Evolutionary conservation across 2,329 filamentous ascomycete species (phyloP).

Genomic region (Hypoxylon sp.): DNA sequence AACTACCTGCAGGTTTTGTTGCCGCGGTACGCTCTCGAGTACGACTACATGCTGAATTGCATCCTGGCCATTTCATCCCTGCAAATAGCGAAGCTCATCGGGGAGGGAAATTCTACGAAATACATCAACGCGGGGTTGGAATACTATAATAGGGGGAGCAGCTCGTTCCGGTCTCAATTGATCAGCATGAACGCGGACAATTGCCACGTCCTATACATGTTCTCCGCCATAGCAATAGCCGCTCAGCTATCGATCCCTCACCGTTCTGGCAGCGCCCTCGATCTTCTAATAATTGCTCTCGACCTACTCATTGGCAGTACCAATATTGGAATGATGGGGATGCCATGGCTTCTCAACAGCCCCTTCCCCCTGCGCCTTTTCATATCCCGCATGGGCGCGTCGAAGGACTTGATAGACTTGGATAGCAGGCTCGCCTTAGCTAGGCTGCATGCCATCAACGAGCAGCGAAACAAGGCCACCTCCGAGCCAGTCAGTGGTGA

Average conservation of each 20-base stretch:
- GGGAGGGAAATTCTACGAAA: conserved; percentile 37
- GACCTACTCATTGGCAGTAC: conserved; percentile 49
- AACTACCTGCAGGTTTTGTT: conserved; percentile 54
- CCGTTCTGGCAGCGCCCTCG: conserved; percentile 41
- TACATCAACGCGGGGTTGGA: conserved; percentile 53
- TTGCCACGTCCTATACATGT: conserved; percentile 51
- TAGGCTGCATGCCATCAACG: conserved; percentile 44
- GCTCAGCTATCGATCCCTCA: conserved; percentile 51
- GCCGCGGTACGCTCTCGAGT: conserved; percentile 54
- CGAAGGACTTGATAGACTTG: conserved; percentile 40
- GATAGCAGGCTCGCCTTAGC: conserved; percentile 43
- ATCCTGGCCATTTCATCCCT: conserved; percentile 55
- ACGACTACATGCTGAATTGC: conserved; percentile 57
- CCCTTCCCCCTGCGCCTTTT: conserved; percentile 45
- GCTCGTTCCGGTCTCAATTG: conserved; percentile 51
- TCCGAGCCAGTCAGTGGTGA: not conserved
- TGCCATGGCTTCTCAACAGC: conserved; percentile 47
- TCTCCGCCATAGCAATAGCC: conserved; percentile 49
- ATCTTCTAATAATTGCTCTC: conserved; percentile 45
- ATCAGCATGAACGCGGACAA: conserved; percentile 49
- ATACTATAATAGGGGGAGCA: conserved; percentile 53
- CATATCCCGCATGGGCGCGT: conserved; percentile 43
- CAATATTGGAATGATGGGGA: conserved; percentile 46
- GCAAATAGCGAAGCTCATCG: conserved; percentile 49
- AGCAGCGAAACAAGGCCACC: conserved; percentile 30